These are phyloP conservation scores for Fagopyrum tataricum DNA, from an alignment of 148 eudicot species.

Conservation along the genomic window DNA sequence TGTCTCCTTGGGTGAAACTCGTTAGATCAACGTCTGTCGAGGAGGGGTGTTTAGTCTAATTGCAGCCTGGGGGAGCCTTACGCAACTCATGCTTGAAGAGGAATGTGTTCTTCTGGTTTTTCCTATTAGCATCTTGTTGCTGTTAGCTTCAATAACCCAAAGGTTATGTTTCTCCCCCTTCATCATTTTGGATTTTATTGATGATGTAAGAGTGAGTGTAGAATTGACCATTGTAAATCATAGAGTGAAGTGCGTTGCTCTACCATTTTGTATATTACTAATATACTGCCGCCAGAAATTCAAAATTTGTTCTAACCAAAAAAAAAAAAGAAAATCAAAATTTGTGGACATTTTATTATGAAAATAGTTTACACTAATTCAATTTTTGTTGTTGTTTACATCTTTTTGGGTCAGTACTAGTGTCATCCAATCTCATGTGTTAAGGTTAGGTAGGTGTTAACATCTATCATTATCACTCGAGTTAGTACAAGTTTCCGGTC, in stretches of 20 bases:
- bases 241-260: not conserved
- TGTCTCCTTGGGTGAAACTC: conserved; percentile 48
- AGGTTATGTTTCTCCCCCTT: not conserved
- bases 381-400: not conserved
- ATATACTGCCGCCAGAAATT: not conserved
- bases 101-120: not conserved
- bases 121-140: not conserved
- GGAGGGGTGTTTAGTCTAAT: not conserved
- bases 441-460: too few relatives aligned
- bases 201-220: not conserved
- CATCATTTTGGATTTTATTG: not conserved
- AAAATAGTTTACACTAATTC: not conserved
- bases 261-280: conserved; percentile 1
- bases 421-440: too few relatives aligned
- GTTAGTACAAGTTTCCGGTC: too few relatives aligned
- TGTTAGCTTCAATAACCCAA: not conserved
- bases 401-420: too few relatives aligned
- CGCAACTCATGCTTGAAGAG: not conserved
- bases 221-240: not conserved
- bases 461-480: too few relatives aligned
- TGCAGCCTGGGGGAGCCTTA: not conserved
- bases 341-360: not conserved
- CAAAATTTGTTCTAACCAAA: too few relatives aligned
- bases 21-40: conserved; percentile 25
- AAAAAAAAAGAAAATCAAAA: not conserved